Conservation (phyloP, 2,329 filamentous ascomycete genomes). For the Pyrenophora teres region DNA sequence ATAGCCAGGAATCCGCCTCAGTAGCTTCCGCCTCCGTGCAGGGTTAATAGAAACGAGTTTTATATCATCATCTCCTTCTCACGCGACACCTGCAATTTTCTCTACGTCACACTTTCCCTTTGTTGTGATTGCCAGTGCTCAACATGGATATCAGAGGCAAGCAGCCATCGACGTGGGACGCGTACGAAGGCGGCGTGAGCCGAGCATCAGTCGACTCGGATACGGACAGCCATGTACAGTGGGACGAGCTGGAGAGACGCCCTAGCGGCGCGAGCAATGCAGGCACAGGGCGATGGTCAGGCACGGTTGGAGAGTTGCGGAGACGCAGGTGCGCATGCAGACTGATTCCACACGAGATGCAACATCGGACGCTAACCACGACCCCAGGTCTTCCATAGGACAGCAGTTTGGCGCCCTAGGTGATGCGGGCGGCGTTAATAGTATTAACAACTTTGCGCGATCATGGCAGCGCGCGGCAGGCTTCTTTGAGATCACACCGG, state of each 20-base stretch:
- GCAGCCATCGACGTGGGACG: constrained; percentile 53
- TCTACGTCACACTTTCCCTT: constrained; percentile 5
- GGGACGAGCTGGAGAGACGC: constrained; percentile 42
- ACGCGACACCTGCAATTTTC: constrained; percentile 5
- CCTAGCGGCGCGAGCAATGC: constrained; percentile 39
- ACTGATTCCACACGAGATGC: background rate
- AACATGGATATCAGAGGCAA: constrained; percentile 47
- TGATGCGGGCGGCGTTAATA: constrained; percentile 88
- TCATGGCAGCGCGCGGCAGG: constrained; percentile 90
- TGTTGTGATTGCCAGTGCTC: constrained; percentile 9
- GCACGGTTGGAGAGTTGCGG: constrained; percentile 38
- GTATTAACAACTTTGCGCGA: constrained; percentile 88
- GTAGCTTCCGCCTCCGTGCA: constrained; percentile 42
- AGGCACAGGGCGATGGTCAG: constrained; percentile 31
- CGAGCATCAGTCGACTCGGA: constrained; percentile 49
- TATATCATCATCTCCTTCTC: constrained; percentile 7
- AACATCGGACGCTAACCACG: constrained; percentile 6
- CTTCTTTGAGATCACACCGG: constrained; percentile 85
- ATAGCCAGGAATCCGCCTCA: constrained; percentile 33
- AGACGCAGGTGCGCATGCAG: constrained; percentile 41
- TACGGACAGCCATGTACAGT: constrained; percentile 44
- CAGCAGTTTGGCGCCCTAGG: constrained; percentile 58
- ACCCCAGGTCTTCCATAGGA: constrained; percentile 52
- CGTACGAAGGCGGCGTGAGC: constrained; percentile 52
- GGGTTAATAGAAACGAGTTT: constrained; percentile 28